Evolutionary conservation across 2,329 filamentous ascomycete genomes (phyloP).

Genomic region (Alternaria rosae): DNA sequence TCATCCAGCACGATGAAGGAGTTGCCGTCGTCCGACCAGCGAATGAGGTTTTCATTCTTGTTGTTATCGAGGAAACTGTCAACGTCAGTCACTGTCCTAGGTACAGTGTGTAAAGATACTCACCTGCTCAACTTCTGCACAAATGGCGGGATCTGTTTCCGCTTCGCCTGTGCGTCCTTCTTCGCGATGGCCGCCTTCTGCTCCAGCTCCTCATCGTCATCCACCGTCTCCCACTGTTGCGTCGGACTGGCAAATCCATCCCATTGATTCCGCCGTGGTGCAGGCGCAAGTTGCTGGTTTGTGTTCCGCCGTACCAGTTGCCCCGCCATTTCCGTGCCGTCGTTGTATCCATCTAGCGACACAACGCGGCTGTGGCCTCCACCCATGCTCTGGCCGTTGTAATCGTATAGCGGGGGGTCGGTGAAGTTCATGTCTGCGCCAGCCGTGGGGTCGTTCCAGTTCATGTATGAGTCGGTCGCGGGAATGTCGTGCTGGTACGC

Average conservation of each 20-base stretch:
- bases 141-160: constrained; percentile 96
- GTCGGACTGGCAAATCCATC: constrained; percentile 50
- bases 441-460: constrained; percentile 43
- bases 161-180: constrained; percentile 84
- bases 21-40: constrained; percentile 95
- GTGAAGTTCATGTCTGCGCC: constrained; percentile 41
- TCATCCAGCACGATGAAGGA: constrained; percentile 97
- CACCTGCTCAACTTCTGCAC: constrained; percentile 98
- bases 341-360: constrained; percentile 42
- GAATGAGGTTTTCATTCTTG: constrained; percentile 92
- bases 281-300: constrained; percentile 55
- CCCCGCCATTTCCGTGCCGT: constrained; percentile 41
- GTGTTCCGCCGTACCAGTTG: constrained; percentile 57
- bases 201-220: constrained; percentile 79
- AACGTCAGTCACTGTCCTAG: constrained; percentile 18
- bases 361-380: constrained; percentile 40
- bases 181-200: constrained; percentile 82
- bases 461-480: constrained; percentile 47
- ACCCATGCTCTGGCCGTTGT: constrained; percentile 26
- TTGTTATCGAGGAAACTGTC: constrained; percentile 88
- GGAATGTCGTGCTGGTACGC: constrained; percentile 57
- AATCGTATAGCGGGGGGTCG: constrained; percentile 50
- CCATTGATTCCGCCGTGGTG: constrained; percentile 50
- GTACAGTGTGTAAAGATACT: constrained; percentile 37
- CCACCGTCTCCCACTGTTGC: constrained; percentile 62